A percentile compares a stretch with the other conserved stretches of the same genome.
Conservation (phyloP, 371 early-diverging fungal species). For the Saksenaea oblongispora region DNA sequence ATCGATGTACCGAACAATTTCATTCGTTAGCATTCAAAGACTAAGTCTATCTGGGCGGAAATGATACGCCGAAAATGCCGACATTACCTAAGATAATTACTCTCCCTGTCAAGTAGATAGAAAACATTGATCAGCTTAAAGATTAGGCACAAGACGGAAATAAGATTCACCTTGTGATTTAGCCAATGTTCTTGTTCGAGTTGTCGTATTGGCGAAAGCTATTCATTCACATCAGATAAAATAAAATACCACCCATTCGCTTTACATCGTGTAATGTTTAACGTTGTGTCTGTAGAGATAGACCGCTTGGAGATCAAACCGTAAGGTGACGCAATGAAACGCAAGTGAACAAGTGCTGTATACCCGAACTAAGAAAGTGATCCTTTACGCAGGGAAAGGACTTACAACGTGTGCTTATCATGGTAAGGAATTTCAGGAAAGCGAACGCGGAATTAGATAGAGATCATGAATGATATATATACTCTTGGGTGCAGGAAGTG, state of each 20-base stretch:
- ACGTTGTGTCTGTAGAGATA: not conserved
- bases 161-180: not conserved
- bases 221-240: not conserved
- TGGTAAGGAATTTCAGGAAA: no score
- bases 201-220: not conserved
- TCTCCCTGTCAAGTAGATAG: not conserved
- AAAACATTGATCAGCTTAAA: not conserved
- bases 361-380: no score
- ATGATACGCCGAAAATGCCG: not conserved
- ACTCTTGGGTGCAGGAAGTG: no score
- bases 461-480: no score
- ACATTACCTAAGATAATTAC: not conserved
- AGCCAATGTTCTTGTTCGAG: not conserved
- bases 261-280: not conserved
- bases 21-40: not conserved
- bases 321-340: not conserved
- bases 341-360: not conserved
- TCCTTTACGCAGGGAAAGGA: no score
- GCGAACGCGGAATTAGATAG: no score
- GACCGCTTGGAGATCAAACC: not conserved
- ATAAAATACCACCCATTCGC: not conserved
- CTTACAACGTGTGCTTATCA: no score
- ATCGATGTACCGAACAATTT: not conserved
- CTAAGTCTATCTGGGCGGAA: not conserved
- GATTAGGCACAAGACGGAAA: not conserved